Base-by-base conservation (phyloP, 164 flowering plant genomes). In the Sextonia rubra region DNA sequence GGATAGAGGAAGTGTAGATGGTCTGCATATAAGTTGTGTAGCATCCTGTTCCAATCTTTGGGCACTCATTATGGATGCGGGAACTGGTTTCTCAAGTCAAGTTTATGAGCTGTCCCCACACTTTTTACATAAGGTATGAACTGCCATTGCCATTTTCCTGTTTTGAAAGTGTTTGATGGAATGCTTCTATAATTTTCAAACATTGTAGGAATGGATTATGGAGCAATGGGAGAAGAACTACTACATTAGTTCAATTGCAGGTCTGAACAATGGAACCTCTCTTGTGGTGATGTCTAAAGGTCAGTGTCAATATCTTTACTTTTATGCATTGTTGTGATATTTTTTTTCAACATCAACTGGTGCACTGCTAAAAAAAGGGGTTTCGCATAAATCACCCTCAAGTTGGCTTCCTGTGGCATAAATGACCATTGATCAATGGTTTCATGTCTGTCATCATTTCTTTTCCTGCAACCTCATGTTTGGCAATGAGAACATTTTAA, bases 201-300 rank as follows among this genome's bases (percentile, higher is more conserved):
- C 69, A 44, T 69, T 68, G 47, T 77, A 92, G 97, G 95, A 89
- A 69, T 92, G 97, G 97, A 92, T 92, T 26, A 89, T 90, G 95
- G 95, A 92, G 75, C 95, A 92, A 60, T 92, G 97, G 97, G 97
- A 89, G 73, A 90, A 87, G 82, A 89, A 87, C 78, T 92, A 77
- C 73, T 92, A 90, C 81, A 92, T 92, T 48, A 92, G 91, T 73
- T 81, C 95, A 47, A 82, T 92, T 81, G 97, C 95, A 73, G 97
- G 97, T 75, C 82, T 90, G 47, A 83, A 72, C 77, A 89, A 87
- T 77, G 97, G 97, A 72, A 89, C 91, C 78, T 92, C 97, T 66
- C 86, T 92, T 75, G 95, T 92, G 47, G 97, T 92, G 75, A 92
- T 92, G 95, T 92, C 97, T 47, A 92, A 88, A 90, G 97, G 97